Evolutionary conservation across 2,329 filamentous ascomycete species (phyloP), one percentile per base, ranked within the genome.

Genomic region (Cadophora sp.): DNA sequence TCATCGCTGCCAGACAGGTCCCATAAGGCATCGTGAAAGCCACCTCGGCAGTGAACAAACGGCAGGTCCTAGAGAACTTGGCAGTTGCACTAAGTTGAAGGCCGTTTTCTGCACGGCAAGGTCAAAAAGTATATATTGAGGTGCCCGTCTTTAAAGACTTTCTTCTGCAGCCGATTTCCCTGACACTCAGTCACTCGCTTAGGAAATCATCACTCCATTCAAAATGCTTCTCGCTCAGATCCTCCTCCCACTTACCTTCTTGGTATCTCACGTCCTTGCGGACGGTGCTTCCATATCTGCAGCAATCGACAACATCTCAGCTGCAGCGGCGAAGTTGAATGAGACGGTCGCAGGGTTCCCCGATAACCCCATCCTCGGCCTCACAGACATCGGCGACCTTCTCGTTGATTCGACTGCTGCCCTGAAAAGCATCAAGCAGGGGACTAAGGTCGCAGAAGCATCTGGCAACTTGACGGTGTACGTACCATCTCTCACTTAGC

Each of bases 361-460:
- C 4, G 22, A 48, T 53, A 65, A 65, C 11, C 36, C 60, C 2
- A 53, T 71, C 18, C 39, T 68, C 18, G 71, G 62, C 1, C 48
- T 69, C 3, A 64, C 27, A 13, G 71, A 73, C 43, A 30, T 71
- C 22, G 47, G 66, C 9, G 79, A 81, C 65, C 83, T 85, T 69
- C 74, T 81, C 3, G 30, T 36, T 0, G 30, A 56, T 8, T 56
- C 53, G 4, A 33, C 18, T 14, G 53, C 27, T 7, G 53, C 11
- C 7, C n/a, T 56, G 30, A 56, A 39, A n/a, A 22, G 27, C 20
- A 56, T 56, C 30, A 56, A 56, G 16, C 27, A 56, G 20, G 53
- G 53, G 8, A 39, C 53, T 13, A 39, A 56, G 22, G 53, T 56
- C 3, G 53, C 53, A 39, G 20, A 56, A n/a, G 53, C 30, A 22